Evolutionary conservation across 1,284 basidiomycete genomes (phyloP), one percentile per base, ranked within the genome.

Genomic region (Vanrija humicola): DNA sequence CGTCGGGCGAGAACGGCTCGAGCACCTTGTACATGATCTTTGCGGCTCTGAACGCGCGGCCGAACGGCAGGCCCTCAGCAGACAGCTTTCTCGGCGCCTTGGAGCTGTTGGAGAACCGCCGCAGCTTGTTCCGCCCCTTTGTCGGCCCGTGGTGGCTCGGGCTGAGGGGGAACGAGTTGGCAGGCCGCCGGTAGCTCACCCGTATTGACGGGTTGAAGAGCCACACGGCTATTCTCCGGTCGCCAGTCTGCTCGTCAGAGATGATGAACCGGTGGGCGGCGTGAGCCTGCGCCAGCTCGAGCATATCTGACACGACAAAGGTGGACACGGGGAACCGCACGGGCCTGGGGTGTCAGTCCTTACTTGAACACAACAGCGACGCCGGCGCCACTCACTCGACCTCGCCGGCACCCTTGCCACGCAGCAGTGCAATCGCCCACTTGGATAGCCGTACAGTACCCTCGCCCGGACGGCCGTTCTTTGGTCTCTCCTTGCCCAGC

Each of bases 231-330:
- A 94, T 80, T 47, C 87, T 80, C 6, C 86, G 84, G 34, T 80
- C 81, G 59, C 90, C 87, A 19, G 86, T 84, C 66, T 90, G 88
- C 64, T 90, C 89, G 59, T 94, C 91, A 9, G 84, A 79, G 43
- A 95, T 78, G 45, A 91, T 81, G 67, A 95, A 94, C 7, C 90
- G 86, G 74, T 93, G 90, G 0, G 88, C 87, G 3, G 90, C 91
- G 70, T 94, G 90, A 0, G 91, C 90, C 52, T 88, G 86, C 1
- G 89, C 86, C 53, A 88, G 85, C 69, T 93, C 91, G 44, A 82
- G 82, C 88, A 94, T 89, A 67, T 93, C 89, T 60, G 88, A 84
- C 12, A 90, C 82, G 23, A 92, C 83, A 74, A 89, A 92, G 14
- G 88, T 87, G 2, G 88, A 88, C 21, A 92, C 78, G 0, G 89